Conservation (phyloP, 73 alveolate genomes). For the Tetrahymena elliotti region DNA sequence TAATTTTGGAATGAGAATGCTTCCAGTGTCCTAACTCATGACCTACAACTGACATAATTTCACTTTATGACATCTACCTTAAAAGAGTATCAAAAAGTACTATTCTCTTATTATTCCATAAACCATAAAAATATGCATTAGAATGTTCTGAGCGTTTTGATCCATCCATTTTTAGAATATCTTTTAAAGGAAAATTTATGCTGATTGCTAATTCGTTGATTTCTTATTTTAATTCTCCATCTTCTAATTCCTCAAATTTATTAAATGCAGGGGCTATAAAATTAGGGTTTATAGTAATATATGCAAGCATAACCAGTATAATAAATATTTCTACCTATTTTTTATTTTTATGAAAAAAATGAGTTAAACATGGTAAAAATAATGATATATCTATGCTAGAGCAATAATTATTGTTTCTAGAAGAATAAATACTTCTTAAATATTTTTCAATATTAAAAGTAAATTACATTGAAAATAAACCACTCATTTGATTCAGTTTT, state of each 20-base stretch:
- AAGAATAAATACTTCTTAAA: background rate
- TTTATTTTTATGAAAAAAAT: background rate
- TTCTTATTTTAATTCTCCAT: conserved; percentile 61
- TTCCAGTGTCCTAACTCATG: conserved; percentile 98
- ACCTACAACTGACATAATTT: conserved; percentile 82
- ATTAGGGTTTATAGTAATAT: conserved; percentile 73
- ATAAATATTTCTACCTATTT: conserved; percentile 27
- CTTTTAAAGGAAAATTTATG: conserved; percentile 71
- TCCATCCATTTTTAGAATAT: conserved; percentile 81
- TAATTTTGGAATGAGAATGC: conserved; percentile 54
- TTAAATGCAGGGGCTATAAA: conserved; percentile 82
- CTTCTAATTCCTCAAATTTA: conserved; percentile 79
- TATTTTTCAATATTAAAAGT: background rate
- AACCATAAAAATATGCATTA: conserved; percentile 91
- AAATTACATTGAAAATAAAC: conserved; percentile 64
- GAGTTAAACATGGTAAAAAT: no score
- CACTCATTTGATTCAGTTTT: conserved; percentile 70
- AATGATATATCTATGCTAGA: no score
- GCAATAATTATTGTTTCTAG: no score
- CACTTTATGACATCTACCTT: conserved; percentile 55
- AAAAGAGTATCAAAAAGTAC: conserved; percentile 85
- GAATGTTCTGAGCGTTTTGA: conserved; percentile 82
- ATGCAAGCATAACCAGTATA: conserved; percentile 45
- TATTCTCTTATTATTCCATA: conserved; percentile 82
- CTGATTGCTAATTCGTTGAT: conserved; percentile 69